Evolutionary conservation across 2,329 filamentous ascomycete genomes (phyloP).

Genomic region (Alternaria ethzedia): DNA sequence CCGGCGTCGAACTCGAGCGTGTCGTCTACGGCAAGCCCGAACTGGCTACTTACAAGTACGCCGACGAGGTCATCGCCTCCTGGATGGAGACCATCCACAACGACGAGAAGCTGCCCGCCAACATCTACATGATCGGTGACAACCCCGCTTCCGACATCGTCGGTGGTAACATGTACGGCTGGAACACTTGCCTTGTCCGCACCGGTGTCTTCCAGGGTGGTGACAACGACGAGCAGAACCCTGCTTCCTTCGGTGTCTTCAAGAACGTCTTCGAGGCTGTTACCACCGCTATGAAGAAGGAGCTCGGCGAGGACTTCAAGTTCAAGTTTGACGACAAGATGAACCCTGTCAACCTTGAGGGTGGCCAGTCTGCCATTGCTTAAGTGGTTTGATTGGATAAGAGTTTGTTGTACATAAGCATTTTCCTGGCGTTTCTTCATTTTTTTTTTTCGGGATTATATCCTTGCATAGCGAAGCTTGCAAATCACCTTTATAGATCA

Average conservation of each 20-base stretch:
- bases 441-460: neutral
- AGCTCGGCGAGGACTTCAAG: constrained; percentile 76
- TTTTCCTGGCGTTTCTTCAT: constrained; percentile 6
- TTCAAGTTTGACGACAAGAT: constrained; percentile 74
- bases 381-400: constrained; percentile 35
- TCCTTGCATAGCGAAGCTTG: constrained; percentile 13
- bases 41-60: constrained; percentile 78
- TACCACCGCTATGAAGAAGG: constrained; percentile 69
- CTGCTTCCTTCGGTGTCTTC: constrained; percentile 79
- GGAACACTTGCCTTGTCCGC: constrained; percentile 80
- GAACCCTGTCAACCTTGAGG: constrained; percentile 68
- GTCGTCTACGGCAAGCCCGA: constrained; percentile 79
- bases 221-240: constrained; percentile 77
- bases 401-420: constrained; percentile 7
- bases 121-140: constrained; percentile 79
- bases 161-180: constrained; percentile 80
- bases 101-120: constrained; percentile 70
- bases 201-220: constrained; percentile 81
- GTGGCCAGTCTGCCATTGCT: constrained; percentile 62
- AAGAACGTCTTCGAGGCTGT: constrained; percentile 75
- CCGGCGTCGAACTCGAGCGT: constrained; percentile 74
- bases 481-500: constrained; percentile 6
- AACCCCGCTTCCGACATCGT: constrained; percentile 77
- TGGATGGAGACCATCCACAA: constrained; percentile 81
- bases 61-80: constrained; percentile 72